These are phyloP conservation scores for Debaryomyces robertsiae DNA, from an alignment of 1,139 yeast species.

Conservation along the genomic window DNA sequence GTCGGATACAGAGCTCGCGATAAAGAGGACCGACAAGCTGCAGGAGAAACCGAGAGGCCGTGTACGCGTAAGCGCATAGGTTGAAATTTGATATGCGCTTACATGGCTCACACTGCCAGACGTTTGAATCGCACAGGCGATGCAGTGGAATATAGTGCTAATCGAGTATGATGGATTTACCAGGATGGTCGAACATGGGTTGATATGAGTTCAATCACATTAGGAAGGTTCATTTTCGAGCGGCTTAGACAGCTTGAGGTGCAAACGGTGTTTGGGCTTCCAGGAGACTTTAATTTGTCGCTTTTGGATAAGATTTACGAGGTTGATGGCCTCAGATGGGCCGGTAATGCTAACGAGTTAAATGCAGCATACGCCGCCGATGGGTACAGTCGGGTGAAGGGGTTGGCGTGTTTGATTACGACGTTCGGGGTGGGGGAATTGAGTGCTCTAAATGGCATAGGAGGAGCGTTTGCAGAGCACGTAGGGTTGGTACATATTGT, in stretches of 20 bases:
- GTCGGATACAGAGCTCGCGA: no score
- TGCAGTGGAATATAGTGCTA: no score
- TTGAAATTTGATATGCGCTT: not conserved
- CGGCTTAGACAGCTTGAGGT: slow-evolving; percentile 44
- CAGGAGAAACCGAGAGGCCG: not conserved
- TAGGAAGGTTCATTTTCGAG: slow-evolving; percentile 47
- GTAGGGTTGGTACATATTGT: slow-evolving; percentile 44
- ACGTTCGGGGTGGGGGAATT: slow-evolving; percentile 48
- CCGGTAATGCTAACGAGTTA: slow-evolving; percentile 46
- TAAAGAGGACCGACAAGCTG: no score
- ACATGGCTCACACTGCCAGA: not conserved
- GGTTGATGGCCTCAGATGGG: slow-evolving; percentile 42
- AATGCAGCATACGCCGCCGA: slow-evolving; percentile 48
- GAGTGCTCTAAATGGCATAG: slow-evolving; percentile 42
- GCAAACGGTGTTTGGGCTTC: slow-evolving; percentile 44
- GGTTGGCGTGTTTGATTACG: slow-evolving; percentile 40
- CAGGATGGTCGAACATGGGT: slow-evolving; percentile 8
- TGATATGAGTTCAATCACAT: slow-evolving; percentile 38
- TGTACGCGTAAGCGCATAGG: not conserved
- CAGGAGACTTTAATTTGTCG: slow-evolving; percentile 44
- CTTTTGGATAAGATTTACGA: slow-evolving; percentile 42
- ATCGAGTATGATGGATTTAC: slow-evolving; percentile 26
- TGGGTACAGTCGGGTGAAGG: slow-evolving; percentile 43
- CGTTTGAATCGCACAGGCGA: no score
- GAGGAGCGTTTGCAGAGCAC: slow-evolving; percentile 46